A percentile compares a stretch with the other conserved stretches of the same genome.
phyloP scores from a whole-genome alignment of 2,329 filamentous ascomycete genomes.

The Ophiosphaerella narmari region DNA sequence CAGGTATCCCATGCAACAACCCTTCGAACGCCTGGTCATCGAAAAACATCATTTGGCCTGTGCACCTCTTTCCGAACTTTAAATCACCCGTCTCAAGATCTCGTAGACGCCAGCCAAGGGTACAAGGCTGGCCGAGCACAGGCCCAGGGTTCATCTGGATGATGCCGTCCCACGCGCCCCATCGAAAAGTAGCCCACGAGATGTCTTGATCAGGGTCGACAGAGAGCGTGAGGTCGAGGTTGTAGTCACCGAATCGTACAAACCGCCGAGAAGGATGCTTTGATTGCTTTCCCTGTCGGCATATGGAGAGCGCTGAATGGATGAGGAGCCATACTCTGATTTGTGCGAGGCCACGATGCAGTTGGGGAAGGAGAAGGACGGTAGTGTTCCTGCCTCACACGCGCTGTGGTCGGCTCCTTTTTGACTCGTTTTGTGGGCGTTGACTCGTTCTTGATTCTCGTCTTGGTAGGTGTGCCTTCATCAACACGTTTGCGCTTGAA shows the following conservation, averaged over 20 bases:
- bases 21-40: conserved; percentile 20
- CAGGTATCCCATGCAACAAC: conserved; percentile 31
- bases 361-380: conserved; percentile 6
- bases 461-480: not conserved
- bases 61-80: conserved; percentile 40
- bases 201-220: conserved; percentile 27
- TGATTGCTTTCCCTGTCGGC: not conserved
- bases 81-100: conserved; percentile 28
- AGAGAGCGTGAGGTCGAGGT: conserved; percentile 46
- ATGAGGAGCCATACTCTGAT: conserved; percentile 4
- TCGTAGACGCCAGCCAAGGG: conserved; percentile 39
- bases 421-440: conserved; percentile 5
- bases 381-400: conserved; percentile 1
- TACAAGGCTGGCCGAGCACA: conserved; percentile 4
- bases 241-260: conserved; percentile 42
- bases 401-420: not conserved
- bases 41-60: conserved; percentile 39
- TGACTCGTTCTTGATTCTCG: conserved; percentile 1
- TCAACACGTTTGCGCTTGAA: conserved; percentile 7
- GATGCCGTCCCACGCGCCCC: conserved; percentile 50
- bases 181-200: conserved; percentile 56
- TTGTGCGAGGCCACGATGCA: conserved; percentile 10
- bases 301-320: conserved; percentile 1
- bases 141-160: conserved; percentile 44
- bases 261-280: conserved; percentile 48